Evolutionary conservation across 2,329 filamentous ascomycete species (phyloP).

Genomic region (Sclerotinia minor): DNA sequence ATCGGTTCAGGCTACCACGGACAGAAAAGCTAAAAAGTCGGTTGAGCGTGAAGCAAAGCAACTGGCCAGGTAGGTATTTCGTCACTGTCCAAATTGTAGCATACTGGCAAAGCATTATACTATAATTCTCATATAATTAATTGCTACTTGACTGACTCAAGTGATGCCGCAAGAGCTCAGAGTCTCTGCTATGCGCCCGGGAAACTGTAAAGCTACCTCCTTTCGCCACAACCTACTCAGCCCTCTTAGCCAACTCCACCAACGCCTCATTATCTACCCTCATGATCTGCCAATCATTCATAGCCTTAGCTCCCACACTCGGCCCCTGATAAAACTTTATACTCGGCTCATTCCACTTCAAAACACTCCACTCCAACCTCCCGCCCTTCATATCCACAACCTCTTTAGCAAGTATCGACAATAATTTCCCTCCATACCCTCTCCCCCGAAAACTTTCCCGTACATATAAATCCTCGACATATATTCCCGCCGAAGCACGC

Average conservation of each 20-base stretch:
- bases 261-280: slow-evolving; percentile 69
- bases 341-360: slow-evolving; percentile 91
- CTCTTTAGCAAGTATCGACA: slow-evolving; percentile 77
- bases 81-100: background rate
- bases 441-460: slow-evolving; percentile 66
- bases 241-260: slow-evolving; percentile 52
- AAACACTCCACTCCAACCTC: slow-evolving; percentile 83
- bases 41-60: background rate
- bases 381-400: slow-evolving; percentile 69
- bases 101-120: background rate
- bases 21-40: background rate
- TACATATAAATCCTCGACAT: slow-evolving; percentile 92
- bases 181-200: background rate
- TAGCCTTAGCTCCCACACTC: slow-evolving; percentile 61
- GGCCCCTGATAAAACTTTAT: slow-evolving; percentile 74
- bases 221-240: slow-evolving; percentile 19
- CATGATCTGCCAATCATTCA: slow-evolving; percentile 75
- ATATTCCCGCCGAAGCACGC: slow-evolving; percentile 83
- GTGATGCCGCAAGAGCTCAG: background rate
- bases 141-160: background rate
- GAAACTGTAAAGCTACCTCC: background rate
- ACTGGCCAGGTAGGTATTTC: background rate
- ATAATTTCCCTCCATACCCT: slow-evolving; percentile 76
- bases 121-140: background rate
- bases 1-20: slow-evolving; percentile 40